These are phyloP conservation scores for Vitis cinerea DNA, from an alignment of 164 flowering plant species.

Conservation along the genomic window DNA sequence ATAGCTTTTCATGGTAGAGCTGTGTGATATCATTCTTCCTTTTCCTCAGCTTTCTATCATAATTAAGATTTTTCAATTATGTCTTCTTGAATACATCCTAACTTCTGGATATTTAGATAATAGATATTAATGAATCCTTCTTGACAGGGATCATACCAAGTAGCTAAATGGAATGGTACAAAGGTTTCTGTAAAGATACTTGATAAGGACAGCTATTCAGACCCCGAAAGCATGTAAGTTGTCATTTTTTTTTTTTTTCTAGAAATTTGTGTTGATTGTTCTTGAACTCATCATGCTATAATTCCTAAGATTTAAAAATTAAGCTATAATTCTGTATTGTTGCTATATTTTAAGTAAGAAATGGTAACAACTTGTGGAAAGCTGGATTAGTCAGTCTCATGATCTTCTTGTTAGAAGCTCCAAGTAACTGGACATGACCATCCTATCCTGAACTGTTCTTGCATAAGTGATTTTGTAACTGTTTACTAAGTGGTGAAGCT, in stretches of 20 bases:
- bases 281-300: no score
- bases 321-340: no score
- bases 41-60: background rate
- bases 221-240: conserved; percentile 82
- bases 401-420: background rate
- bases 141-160: conserved; percentile 85
- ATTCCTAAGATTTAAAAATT: no score
- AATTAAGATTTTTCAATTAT: background rate
- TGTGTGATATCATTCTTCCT: background rate
- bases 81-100: background rate
- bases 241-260: background rate
- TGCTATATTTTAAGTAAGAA: no score
- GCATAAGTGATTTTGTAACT: background rate
- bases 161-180: conserved; percentile 98
- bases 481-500: background rate
- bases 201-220: conserved; percentile 74
- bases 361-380: background rate
- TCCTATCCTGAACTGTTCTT: background rate
- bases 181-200: conserved; percentile 96
- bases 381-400: background rate
- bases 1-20: background rate
- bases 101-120: background rate
- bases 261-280: no score
- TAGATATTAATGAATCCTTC: conserved; percentile 1
- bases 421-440: background rate